phyloP scores from a whole-genome alignment of 331 rosid genomes.

The Erythrophleum ivorense region DNA sequence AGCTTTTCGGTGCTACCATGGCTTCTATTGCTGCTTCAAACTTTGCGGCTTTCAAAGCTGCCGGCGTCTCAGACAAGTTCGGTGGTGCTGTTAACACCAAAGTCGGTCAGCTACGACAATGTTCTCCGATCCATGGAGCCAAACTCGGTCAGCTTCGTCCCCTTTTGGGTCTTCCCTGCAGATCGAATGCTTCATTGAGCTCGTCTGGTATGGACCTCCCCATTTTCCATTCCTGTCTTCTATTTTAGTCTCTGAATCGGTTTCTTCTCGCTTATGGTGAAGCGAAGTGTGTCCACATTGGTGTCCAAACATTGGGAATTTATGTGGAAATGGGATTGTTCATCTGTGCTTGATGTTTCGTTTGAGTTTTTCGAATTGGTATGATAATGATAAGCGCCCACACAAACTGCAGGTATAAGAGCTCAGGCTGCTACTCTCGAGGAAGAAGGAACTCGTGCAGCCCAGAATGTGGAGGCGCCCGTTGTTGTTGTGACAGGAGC shows the following conservation, averaged over 20 bases:
- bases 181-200: slow-evolving; percentile 50
- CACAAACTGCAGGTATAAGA: slow-evolving; percentile 53
- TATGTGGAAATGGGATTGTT: not conserved
- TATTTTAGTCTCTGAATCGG: not conserved
- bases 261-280: not conserved
- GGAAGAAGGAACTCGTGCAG: slow-evolving; percentile 30
- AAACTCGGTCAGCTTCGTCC: slow-evolving; percentile 42
- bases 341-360: not conserved
- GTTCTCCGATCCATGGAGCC: slow-evolving; percentile 44
- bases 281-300: not conserved
- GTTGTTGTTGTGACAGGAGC: slow-evolving; percentile 50
- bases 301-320: not conserved
- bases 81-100: not conserved
- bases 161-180: slow-evolving; percentile 38
- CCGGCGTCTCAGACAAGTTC: slow-evolving; percentile 32
- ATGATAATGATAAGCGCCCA: not conserved
- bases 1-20: slow-evolving; percentile 43
- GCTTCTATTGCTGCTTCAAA: slow-evolving; percentile 58
- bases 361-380: not conserved
- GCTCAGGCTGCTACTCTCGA: slow-evolving; percentile 50
- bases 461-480: slow-evolving; percentile 35
- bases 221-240: not conserved
- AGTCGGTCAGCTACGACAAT: slow-evolving; percentile 36
- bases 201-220: slow-evolving; percentile 42
- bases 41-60: slow-evolving; percentile 46